Conservation (phyloP, 164 flowering plant genomes). For the Macadamia integrifolia region DNA sequence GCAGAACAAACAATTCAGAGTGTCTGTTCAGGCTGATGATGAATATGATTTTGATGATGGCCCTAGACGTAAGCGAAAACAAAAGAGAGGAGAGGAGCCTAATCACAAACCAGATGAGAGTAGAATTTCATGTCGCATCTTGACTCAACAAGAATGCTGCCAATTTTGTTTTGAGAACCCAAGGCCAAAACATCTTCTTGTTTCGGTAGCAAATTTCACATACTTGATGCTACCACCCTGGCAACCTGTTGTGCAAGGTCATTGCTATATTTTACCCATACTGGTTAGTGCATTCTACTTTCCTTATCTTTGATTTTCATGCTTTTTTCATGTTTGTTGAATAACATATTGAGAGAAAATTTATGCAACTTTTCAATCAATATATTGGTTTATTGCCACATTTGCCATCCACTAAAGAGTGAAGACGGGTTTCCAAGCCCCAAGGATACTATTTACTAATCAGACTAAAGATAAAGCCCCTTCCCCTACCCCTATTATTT, state of each 20-base stretch:
- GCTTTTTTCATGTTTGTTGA: no score
- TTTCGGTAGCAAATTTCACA: conserved; percentile 79
- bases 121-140: conserved; percentile 36
- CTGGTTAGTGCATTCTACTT: conserved; percentile 42
- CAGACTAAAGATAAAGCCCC: no score
- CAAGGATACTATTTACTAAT: no score
- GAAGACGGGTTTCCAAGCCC: no score
- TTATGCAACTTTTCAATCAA: no score
- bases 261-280: conserved; percentile 78
- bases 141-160: conserved; percentile 87
- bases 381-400: no score
- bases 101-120: conserved; percentile 26
- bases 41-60: conserved; percentile 84
- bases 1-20: conserved; percentile 51
- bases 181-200: conserved; percentile 75
- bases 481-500: no score
- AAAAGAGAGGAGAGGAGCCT: conserved; percentile 32
- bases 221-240: conserved; percentile 77
- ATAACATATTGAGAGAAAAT: no score
- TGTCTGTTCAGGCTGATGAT: conserved; percentile 70
- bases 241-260: conserved; percentile 78
- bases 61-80: conserved; percentile 42
- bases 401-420: no score
- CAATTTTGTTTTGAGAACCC: conserved; percentile 86
- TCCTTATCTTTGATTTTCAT: not conserved